Conservation (phyloP, 1,139 yeast genomes). For the Kodamaea plutei region DNA sequence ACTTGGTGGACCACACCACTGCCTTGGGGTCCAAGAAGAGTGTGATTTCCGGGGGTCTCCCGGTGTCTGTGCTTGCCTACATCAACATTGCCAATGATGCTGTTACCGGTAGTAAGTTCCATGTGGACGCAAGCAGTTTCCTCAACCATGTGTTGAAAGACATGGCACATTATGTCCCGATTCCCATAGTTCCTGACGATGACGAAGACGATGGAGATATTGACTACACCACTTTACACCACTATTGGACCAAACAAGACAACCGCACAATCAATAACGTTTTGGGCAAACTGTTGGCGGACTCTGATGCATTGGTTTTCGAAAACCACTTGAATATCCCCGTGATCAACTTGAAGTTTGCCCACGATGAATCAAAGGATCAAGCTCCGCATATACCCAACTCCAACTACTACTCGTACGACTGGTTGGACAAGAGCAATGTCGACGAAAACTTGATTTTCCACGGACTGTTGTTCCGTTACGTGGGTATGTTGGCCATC, state of each 20-base stretch:
- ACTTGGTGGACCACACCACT: constrained; percentile 20
- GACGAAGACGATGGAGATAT: constrained; percentile 12
- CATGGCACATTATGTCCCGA: constrained; percentile 32
- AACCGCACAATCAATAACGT: constrained; percentile 29
- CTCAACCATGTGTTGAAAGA: constrained; percentile 30
- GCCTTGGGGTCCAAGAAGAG: constrained; percentile 17
- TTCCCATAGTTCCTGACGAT: constrained; percentile 20
- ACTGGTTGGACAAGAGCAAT: constrained; percentile 30
- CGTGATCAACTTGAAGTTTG: constrained; percentile 32
- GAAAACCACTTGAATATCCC: constrained; percentile 35
- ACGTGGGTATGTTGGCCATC: constrained; percentile 34
- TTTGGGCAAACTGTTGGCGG: constrained; percentile 23
- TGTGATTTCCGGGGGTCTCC: constrained; percentile 11
- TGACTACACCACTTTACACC: constrained; percentile 28
- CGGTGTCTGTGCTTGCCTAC: constrained; percentile 24
- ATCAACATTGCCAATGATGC: constrained; percentile 41
- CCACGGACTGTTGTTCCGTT: constrained; percentile 39
- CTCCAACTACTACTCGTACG: constrained; percentile 33
- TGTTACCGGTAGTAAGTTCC: constrained; percentile 35
- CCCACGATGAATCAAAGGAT: constrained; percentile 28
- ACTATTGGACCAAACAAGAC: constrained; percentile 38
- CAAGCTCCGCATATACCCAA: constrained; percentile 29
- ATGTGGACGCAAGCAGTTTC: constrained; percentile 36
- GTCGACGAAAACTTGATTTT: constrained; percentile 27
- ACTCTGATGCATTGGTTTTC: constrained; percentile 31